These are phyloP conservation scores for Clathrus columnatus DNA, from an alignment of 768 basidiomycete species.

Conservation along the genomic window DNA sequence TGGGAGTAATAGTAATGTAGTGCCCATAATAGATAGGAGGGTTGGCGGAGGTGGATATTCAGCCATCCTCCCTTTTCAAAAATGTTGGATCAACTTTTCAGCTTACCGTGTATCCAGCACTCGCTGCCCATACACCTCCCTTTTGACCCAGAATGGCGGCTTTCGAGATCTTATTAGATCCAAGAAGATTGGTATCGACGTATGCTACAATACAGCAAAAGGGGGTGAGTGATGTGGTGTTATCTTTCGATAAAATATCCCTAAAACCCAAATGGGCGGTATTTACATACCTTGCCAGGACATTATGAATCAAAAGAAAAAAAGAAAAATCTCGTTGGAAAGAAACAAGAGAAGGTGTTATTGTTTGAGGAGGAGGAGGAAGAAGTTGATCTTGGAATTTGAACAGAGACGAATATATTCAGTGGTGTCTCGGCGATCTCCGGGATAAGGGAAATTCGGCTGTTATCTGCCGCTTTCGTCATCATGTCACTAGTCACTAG, in stretches of 20 bases:
- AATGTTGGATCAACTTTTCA: background rate
- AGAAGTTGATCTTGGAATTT: background rate
- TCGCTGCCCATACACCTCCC: conserved; percentile 73
- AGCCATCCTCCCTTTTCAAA: background rate
- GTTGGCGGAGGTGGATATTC: background rate
- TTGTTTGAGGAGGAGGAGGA: background rate
- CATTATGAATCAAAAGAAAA: conserved; percentile 29
- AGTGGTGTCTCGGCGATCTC: conserved; percentile 10
- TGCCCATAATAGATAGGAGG: background rate
- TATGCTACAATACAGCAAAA: conserved; percentile 42
- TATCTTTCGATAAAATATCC: background rate
- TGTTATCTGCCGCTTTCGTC: background rate
- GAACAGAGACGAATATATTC: too few relatives aligned
- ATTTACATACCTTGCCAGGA: conserved; percentile 56
- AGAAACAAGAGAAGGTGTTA: background rate
- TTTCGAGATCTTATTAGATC: conserved; percentile 57
- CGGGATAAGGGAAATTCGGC: conserved; percentile 3
- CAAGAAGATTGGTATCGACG: conserved; percentile 75
- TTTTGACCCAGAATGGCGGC: conserved; percentile 70
- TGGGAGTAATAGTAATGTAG: background rate
- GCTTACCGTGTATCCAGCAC: conserved; percentile 50
- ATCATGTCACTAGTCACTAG: too few relatives aligned
- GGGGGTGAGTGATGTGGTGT: background rate
- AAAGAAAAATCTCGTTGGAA: background rate
- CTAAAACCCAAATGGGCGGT: background rate